Evolutionary conservation across 805 yeast genomes (phyloP), one percentile per base, ranked within the genome.

Genomic region (Ascoidea tarda): DNA sequence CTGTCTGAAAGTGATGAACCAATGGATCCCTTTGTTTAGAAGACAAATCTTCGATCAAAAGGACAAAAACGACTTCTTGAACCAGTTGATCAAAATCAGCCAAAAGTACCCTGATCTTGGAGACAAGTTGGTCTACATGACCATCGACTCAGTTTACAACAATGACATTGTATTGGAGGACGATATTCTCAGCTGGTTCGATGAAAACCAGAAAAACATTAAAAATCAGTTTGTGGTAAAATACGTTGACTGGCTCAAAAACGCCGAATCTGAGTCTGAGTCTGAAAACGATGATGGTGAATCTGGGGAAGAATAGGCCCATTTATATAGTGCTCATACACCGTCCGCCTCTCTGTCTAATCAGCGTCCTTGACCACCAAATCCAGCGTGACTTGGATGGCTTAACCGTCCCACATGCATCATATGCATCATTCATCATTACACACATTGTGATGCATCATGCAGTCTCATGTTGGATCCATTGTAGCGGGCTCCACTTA

Each of bases 211-310:
- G 46, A 58, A 68, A 51, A 66, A 66, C 12, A 70, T 69, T 32
- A 81, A 82, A 16, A 76, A 84, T 54, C 70, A 63, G 33, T 72
- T 78, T 58, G 81, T 87, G 2, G 77, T 69, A 6, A 83, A 81
- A 65, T 91, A 91, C 82, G 75, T 91, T 21, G 86, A 82, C 16
- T 90, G 97, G 97, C 74, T 91, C 54, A 76, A 77, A 60, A 86
- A 81, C 49, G 97, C 96, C 0, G 84, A 78, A 54, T 82, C 77
- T 59, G 84, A 79, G 58, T 67, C 75, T 6, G 61, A 68, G 6
- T 82, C 74, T 48, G 84, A 78, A 56, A 88, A 81, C 32, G 75
- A 72, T 12, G 70, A 66, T 5, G 76, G 72, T 48, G 60, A 48
- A 33, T 10, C 16, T 46, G 44, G 14, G 44, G 14, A 14, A 10